Percentiles rank a stretch among this genome's conserved stretches.
These are phyloP conservation scores for Saksenaea vasiformis DNA, from an alignment of 371 early-diverging fungal genomes.

Conservation along the genomic window DNA sequence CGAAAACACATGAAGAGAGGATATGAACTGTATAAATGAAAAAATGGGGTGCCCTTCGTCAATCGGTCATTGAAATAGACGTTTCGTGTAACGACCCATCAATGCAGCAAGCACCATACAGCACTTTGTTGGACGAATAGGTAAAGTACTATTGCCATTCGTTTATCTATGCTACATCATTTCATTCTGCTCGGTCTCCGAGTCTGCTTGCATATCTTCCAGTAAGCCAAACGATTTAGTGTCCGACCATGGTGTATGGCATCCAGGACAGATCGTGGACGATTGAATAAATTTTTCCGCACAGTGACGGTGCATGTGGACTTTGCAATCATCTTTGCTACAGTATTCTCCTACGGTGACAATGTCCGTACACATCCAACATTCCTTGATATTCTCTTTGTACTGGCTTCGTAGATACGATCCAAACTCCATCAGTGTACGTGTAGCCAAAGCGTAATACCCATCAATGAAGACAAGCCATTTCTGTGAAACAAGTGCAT, in stretches of 20 bases:
- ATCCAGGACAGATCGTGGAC: not conserved
- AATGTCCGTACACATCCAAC: conserved; percentile 3
- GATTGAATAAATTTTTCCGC: not conserved
- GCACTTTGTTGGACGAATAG: not conserved
- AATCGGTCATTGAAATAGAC: not conserved
- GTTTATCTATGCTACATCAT: not conserved
- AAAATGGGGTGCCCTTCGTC: not conserved
- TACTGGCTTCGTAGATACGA: not conserved
- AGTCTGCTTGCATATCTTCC: not conserved
- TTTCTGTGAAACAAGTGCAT: not conserved
- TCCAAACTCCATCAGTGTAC: not conserved
- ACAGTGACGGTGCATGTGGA: not conserved
- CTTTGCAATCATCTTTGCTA: not conserved
- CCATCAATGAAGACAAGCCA: not conserved
- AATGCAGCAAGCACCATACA: not conserved
- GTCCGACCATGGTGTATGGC: not conserved
- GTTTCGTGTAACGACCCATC: not conserved
- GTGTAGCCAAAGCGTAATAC: not conserved
- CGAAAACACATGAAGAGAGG: too few relatives aligned
- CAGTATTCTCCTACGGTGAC: conserved; percentile 4
- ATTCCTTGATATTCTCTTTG: not conserved
- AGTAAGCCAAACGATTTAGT: not conserved
- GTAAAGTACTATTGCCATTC: not conserved
- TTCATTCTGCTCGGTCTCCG: not conserved
- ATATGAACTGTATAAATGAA: not conserved